Evolutionary conservation across 768 basidiomycete species (phyloP), one percentile per base, ranked within the genome.

Genomic region (Suillus alpinus): DNA sequence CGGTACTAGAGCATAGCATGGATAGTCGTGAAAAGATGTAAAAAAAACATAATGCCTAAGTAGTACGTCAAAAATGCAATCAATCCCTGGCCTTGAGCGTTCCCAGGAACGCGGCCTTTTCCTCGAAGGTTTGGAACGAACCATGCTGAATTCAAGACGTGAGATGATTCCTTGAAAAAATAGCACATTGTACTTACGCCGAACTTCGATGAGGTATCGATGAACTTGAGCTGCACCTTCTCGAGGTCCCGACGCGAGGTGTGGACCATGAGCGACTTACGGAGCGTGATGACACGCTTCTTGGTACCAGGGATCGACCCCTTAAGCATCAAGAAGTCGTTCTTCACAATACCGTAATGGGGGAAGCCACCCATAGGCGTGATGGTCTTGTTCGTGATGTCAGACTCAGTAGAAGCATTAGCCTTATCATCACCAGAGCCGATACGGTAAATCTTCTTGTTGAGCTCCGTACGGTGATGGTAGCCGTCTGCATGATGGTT

Each of bases 291-390:
- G 68, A 98, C 89, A 81, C 97, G 93, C 85, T 98, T 98, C 84
- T 93, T 94, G 75, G 93, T 95, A 68, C 96, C 97, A 62, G 94
- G 92, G 66, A 95, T 84, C 57, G 88, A 94, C 64, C 96, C 96
- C 83, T 98, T 98, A 78, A 98, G 82, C 78, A 99, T 87, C 71
- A 99, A 78, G 84, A 89, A 99, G 77, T 98, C 97, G 83, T 97
- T 96, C 86, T 92, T 95, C 81, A 98, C 91, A 72, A 97, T 85
- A 85, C 96, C 95, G 76, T 98, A 98, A 75, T 97, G 94, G 61
- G 95, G 94, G 89, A 96, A 99, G 73, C 96, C 97, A 82, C 97
- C 97, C 87, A 98, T 86, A 57, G 97, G 97, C 60, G 92, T 98
- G 75, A 96, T 95, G 63, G 79, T 65, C 84, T 97, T 97, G 81